Conservation (phyloP, 768 basidiomycete genomes). For the Galerina sulciceps region DNA sequence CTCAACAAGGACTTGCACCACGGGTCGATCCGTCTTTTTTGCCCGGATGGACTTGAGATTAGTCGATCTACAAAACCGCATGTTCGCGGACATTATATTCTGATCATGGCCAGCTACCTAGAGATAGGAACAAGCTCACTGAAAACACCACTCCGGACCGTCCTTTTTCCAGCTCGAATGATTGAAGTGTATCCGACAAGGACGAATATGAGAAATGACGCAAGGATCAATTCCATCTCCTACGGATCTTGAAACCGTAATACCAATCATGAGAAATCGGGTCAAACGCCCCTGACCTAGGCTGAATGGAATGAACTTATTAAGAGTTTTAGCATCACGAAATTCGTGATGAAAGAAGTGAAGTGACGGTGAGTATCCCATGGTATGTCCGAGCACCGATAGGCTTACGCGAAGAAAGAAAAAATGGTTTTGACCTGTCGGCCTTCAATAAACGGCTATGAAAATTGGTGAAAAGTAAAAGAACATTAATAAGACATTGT, state of each 20-base stretch:
- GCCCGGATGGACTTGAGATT: slow-evolving; percentile 33
- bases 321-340: slow-evolving; percentile 1
- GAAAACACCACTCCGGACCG: slow-evolving; percentile 20
- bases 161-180: slow-evolving; percentile 5
- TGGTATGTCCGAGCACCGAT: slow-evolving; percentile 14
- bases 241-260: slow-evolving; percentile 19
- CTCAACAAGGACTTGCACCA: slow-evolving; percentile 11
- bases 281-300: slow-evolving; percentile 11
- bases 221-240: slow-evolving; percentile 10
- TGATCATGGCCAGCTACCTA: slow-evolving; percentile 22
- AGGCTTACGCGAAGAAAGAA: slow-evolving; percentile 2
- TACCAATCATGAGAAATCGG: slow-evolving; percentile 19
- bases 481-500: slow-evolving; percentile 17
- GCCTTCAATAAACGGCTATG: slow-evolving; percentile 10
- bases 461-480: slow-evolving; percentile 6
- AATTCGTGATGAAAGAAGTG: background rate
- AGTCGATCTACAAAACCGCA: slow-evolving; percentile 24
- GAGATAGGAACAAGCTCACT: slow-evolving; percentile 29
- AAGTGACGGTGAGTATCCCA: background rate
- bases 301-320: slow-evolving; percentile 12
- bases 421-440: background rate
- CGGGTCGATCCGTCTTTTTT: slow-evolving; percentile 33
- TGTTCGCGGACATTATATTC: slow-evolving; percentile 33
- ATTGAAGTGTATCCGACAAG: slow-evolving; percentile 21
- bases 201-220: slow-evolving; percentile 15